Percentiles rank a stretch among this genome's conserved stretches.
phyloP scores from a whole-genome alignment of 441 rosid genomes.

The Eutrema salsugineum region DNA sequence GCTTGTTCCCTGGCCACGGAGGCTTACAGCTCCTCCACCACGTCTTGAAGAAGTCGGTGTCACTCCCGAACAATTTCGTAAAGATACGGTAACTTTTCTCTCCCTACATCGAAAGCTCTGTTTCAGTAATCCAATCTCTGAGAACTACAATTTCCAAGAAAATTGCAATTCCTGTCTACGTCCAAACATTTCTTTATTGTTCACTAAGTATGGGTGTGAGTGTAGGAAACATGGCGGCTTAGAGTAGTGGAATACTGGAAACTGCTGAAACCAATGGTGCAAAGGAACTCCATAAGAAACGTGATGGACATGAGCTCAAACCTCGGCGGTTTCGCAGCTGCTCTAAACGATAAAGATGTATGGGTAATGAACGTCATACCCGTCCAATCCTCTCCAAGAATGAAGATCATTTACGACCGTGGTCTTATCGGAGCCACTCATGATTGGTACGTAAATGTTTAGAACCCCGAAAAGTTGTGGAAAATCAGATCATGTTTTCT shows the following conservation, averaged over 20 bases:
- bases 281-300: constrained; percentile 71
- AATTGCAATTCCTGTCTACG: not conserved
- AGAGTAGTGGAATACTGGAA: constrained; percentile 87
- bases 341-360: constrained; percentile 69
- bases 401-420: constrained; percentile 84
- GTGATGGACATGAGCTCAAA: constrained; percentile 96
- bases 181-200: not conserved
- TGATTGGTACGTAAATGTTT: constrained; percentile 60
- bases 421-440: constrained; percentile 94
- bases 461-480: not conserved
- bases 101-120: not conserved
- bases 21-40: constrained; percentile 73
- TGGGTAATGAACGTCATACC: constrained; percentile 98
- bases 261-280: constrained; percentile 71
- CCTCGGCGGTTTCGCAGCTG: constrained; percentile 89
- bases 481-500: not conserved
- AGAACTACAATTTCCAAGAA: not conserved
- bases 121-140: not conserved
- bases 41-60: constrained; percentile 84
- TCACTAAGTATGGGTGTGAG: constrained; percentile 10
- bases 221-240: constrained; percentile 79
- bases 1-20: constrained; percentile 83
- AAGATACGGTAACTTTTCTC: constrained; percentile 60
- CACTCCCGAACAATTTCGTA: constrained; percentile 60
- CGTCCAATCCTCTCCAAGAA: constrained; percentile 48